Conservation (phyloP, 108 stramenopile genomes). For the Cyclotella sp. region DNA sequence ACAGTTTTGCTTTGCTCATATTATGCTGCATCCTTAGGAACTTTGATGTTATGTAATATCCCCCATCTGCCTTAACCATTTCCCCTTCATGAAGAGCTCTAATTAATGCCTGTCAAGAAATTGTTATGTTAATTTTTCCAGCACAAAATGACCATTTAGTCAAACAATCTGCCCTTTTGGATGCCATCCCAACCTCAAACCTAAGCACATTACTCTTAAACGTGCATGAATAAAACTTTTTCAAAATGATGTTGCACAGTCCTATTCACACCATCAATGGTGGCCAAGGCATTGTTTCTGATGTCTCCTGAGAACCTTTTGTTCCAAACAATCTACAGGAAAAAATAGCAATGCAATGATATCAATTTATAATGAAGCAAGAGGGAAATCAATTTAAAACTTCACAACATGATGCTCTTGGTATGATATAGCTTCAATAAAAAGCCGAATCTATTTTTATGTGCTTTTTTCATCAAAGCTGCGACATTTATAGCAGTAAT, state of each 20-base stretch:
- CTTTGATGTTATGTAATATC: background rate
- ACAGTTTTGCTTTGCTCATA: background rate
- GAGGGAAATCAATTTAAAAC: too few relatives aligned
- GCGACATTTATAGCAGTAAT: background rate
- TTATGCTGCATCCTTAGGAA: too few relatives aligned
- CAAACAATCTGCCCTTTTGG: slow-evolving; percentile 14
- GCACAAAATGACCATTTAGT: slow-evolving; percentile 6
- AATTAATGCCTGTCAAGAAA: background rate
- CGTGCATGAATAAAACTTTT: slow-evolving; percentile 15
- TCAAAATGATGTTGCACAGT: background rate
- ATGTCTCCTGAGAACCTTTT: background rate
- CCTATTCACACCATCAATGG: background rate
- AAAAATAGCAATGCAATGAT: too few relatives aligned
- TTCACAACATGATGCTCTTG: too few relatives aligned
- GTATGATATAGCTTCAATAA: too few relatives aligned
- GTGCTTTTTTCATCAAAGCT: background rate
- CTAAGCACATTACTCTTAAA: slow-evolving; percentile 8
- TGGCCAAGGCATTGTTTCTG: background rate
- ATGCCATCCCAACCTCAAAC: slow-evolving; percentile 19
- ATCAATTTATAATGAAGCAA: too few relatives aligned
- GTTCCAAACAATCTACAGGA: slow-evolving; percentile 4
- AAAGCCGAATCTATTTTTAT: background rate
- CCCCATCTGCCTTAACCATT: background rate
- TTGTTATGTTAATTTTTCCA: background rate
- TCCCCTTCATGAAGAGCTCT: slow-evolving; percentile 1